Base-by-base conservation (phyloP, 192 early-diverging fungal genomes). In the Linnemannia hyalina region DNA sequence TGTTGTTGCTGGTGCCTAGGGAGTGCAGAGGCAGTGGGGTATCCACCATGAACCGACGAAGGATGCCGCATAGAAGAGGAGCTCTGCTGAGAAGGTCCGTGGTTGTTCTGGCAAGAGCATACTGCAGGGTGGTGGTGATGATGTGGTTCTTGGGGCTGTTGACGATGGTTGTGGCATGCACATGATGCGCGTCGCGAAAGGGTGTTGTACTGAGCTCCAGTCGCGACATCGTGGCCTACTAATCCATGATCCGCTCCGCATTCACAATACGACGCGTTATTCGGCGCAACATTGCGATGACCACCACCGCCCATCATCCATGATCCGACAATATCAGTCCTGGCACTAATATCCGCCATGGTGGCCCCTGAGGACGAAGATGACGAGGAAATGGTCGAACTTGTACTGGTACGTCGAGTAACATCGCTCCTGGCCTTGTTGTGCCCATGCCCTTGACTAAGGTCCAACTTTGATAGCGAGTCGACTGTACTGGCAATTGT, bases 311-410 rank as follows among this genome's bases (percentile, higher is more conserved):
- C 11, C 29, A 65, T 57, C 55, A 57, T 65, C 60, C 60, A 65
- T 32, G 75, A 76, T 6, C 35, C 68, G 32, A 54, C 63, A 29
- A 63, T 47, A 23, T 80, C 79, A 8, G 60, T 52, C 22, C 79
- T 40, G 23, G 54, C 52, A 41, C 52, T 73, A 20, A 41, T 70
- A 46, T 78, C 77, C 20, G 69, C 49, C 70, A 73, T 73, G 11
- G 29, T 49, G 3, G 55, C 63, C 11, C 77, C 70, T 44, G 77
- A 79, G 22, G 77, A 79, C 13, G 77, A 73, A 6, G 69, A 79
- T 0, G 77, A 40, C 4, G 60, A 65, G 2, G 60, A 65, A 26
- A 65, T 5, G 29, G 69, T 79, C 5, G 77, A 70, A 35, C 77
- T 79, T 22, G 77, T 77, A 15, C 75, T 77, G 4, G 75, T n/a